These are phyloP conservation scores for Candida insectorum DNA, from an alignment of 805 yeast genomes.

Conservation along the genomic window DNA sequence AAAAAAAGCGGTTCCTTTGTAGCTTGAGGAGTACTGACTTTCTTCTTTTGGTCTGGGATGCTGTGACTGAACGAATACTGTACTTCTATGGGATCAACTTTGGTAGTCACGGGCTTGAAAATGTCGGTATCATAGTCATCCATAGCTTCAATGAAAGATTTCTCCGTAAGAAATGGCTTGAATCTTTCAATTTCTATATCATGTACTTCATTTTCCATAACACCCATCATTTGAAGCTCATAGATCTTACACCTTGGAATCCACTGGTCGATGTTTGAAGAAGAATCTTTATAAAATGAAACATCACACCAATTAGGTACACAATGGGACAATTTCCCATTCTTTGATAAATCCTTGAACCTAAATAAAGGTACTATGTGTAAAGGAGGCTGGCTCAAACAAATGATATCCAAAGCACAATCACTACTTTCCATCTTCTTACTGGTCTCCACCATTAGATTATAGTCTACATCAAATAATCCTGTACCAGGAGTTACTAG, in stretches of 20 bases:
- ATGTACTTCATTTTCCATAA: conserved; percentile 85
- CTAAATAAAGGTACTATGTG: conserved; percentile 90
- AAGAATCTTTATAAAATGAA: conserved; percentile 76
- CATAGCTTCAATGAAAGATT: conserved; percentile 58
- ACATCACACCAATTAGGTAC: conserved; percentile 96
- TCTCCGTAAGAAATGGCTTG: conserved; percentile 26
- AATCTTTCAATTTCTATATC: conserved; percentile 65
- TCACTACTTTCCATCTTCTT: conserved; percentile 74
- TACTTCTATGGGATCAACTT: conserved; percentile 2
- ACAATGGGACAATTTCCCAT: conserved; percentile 58
- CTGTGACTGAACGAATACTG: conserved; percentile 5
- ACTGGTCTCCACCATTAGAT: conserved; percentile 69
- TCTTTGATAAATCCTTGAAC: conserved; percentile 40
- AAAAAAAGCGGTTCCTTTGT: conserved; percentile 11
- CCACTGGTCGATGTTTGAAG: conserved; percentile 57
- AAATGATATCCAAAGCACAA: conserved; percentile 82
- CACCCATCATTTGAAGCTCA: conserved; percentile 97
- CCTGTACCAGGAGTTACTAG: conserved; percentile 93
- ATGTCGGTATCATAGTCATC: conserved; percentile 60
- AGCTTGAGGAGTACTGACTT: conserved; percentile 10
- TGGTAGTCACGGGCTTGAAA: conserved; percentile 32
- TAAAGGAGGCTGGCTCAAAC: conserved; percentile 85
- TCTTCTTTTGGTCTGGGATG: background rate
- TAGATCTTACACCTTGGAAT: conserved; percentile 92
- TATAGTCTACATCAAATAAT: conserved; percentile 84